These are phyloP conservation scores for Solanum aculeatissimum DNA, from an alignment of 305 asterid species.

Conservation along the genomic window DNA sequence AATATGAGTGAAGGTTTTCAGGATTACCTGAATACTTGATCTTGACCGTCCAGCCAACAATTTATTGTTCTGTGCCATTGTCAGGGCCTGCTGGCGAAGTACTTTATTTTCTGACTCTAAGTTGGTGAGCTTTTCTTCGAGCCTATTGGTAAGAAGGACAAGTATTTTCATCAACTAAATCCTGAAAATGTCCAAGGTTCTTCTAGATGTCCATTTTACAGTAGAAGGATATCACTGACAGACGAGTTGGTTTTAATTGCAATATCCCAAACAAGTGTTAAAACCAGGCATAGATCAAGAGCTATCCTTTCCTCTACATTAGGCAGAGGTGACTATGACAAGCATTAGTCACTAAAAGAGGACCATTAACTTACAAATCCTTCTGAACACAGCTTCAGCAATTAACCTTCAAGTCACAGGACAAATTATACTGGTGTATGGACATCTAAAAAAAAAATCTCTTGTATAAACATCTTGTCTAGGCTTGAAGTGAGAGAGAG, in stretches of 20 bases:
- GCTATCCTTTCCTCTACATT: neutral
- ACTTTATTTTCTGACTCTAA: constrained; percentile 85
- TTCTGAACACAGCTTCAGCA: neutral
- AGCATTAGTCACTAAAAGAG: neutral
- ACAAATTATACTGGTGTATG: neutral
- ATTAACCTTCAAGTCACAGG: neutral
- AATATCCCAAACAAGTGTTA: neutral
- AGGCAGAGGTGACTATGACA: neutral
- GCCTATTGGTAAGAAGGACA: constrained; percentile 34
- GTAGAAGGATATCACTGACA: neutral
- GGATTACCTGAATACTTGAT: constrained; percentile 75
- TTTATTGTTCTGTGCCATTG: constrained; percentile 84
- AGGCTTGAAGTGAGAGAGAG: neutral
- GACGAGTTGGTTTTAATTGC: neutral
- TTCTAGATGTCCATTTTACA: neutral
- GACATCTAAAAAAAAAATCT: neutral
- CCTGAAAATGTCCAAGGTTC: neutral
- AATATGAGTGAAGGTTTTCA: constrained; percentile 4
- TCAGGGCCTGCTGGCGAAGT: constrained; percentile 77
- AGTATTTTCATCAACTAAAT: constrained; percentile 15
- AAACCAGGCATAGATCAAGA: neutral
- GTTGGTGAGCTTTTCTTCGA: constrained; percentile 82
- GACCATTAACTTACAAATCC: neutral
- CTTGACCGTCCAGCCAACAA: constrained; percentile 76
- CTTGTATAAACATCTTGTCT: neutral